These are phyloP conservation scores for Micromonas commoda DNA, from an alignment of 139 green algal genomes.

Conservation along the genomic window DNA sequence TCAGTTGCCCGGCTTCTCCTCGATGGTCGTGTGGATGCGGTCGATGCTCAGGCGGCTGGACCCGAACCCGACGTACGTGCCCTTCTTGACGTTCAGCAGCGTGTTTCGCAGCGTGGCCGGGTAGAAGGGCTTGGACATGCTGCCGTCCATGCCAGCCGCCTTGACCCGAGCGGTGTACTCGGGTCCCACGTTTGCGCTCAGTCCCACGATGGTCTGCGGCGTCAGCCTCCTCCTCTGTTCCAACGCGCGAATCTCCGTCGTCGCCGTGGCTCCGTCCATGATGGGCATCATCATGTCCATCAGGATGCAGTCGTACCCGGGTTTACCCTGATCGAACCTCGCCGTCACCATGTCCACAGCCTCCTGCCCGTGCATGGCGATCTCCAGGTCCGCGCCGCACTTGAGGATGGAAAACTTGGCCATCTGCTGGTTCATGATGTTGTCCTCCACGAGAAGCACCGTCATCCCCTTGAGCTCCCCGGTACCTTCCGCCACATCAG, in stretches of 20 bases:
- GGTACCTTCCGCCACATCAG: background rate
- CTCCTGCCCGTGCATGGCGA: constrained; percentile 2
- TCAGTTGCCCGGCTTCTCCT: too few species aligned
- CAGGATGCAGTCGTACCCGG: constrained; percentile 25
- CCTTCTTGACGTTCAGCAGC: background rate
- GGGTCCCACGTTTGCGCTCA: constrained; percentile 18
- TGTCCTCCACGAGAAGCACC: constrained; percentile 23
- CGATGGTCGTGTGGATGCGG: too few species aligned
- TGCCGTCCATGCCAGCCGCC: background rate
- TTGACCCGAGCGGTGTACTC: background rate
- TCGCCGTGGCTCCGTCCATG: constrained; percentile 27
- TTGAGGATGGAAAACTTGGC: background rate
- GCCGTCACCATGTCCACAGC: background rate
- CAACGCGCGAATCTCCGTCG: constrained; percentile 14
- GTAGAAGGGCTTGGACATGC: constrained; percentile 18
- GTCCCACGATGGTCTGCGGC: background rate
- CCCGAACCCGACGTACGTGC: too few species aligned
- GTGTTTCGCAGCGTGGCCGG: constrained; percentile 1
- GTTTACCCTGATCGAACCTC: background rate
- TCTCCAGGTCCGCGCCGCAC: background rate
- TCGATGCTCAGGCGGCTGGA: too few species aligned
- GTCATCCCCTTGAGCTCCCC: constrained; percentile 3
- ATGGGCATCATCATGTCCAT: constrained; percentile 38
- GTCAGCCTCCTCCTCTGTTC: background rate
- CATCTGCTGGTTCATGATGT: constrained; percentile 24